phyloP scores from a whole-genome alignment of 257 asterid species.

The Handroanthus guayacan region DNA sequence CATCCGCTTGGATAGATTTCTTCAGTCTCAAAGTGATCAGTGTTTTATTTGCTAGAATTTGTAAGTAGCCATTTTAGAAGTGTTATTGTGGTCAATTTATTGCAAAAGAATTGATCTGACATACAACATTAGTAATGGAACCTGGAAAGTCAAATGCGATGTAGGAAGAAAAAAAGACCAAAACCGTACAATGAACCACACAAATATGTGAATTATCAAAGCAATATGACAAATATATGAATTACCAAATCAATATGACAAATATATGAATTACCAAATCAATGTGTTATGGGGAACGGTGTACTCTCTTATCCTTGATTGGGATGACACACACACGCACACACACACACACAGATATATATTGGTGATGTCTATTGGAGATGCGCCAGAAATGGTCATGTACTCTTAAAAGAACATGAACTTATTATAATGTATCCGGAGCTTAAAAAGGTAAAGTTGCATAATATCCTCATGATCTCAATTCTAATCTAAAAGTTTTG shows the following conservation, averaged over 20 bases:
- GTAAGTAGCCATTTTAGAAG: conserved; percentile 12
- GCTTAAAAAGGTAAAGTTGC: conserved; percentile 18
- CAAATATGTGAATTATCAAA: not conserved
- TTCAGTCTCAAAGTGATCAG: conserved; percentile 16
- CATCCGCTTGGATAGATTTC: conserved; percentile 26
- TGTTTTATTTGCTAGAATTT: conserved; percentile 14
- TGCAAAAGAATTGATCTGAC: conserved; percentile 3
- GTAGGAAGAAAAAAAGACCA: conserved; percentile 8
- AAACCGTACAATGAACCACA: not conserved
- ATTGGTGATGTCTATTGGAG: conserved; percentile 12
- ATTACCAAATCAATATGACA: not conserved
- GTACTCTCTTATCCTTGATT: not conserved
- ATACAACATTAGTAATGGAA: conserved; percentile 1
- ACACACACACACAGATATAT: too few species aligned
- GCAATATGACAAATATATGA: too few species aligned
- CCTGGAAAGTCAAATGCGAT: conserved; percentile 15
- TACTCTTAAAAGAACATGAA: conserved; percentile 5
- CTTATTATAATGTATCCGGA: conserved; percentile 4
- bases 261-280: not conserved
- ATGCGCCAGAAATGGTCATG: conserved; percentile 1
- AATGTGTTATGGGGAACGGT: not conserved
- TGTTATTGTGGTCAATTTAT: conserved; percentile 7
- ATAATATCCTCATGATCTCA: not conserved
- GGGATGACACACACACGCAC: too few species aligned
- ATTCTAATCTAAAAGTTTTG: conserved; percentile 3